A percentile compares a stretch with the other conserved stretches of the same genome.
Evolutionary conservation across 2,329 filamentous ascomycete genomes (phyloP).

Genomic region (Bipolaris victoriae): DNA sequence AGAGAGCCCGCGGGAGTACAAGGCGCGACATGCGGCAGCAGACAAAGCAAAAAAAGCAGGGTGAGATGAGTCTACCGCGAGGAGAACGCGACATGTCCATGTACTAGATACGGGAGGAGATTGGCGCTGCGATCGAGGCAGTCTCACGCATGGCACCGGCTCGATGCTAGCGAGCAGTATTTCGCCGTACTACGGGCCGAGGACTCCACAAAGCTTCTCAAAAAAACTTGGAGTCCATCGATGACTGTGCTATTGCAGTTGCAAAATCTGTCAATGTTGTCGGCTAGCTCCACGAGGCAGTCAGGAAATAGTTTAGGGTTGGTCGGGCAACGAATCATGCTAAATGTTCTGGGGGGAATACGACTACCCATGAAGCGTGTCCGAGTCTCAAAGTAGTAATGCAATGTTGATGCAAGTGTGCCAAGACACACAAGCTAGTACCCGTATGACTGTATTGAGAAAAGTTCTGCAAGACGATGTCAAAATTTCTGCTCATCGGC

Average conservation of each 20-base stretch:
- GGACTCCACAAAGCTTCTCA: constrained; percentile 12
- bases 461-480: constrained; percentile 17
- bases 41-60: constrained; percentile 48
- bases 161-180: constrained; percentile 6
- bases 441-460: constrained; percentile 15
- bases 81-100: neutral
- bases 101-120: neutral
- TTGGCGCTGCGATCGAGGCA: constrained; percentile 7
- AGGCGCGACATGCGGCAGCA: constrained; percentile 62
- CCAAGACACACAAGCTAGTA: neutral
- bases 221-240: constrained; percentile 4
- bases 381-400: constrained; percentile 10
- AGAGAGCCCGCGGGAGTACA: constrained; percentile 89
- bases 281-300: constrained; percentile 1
- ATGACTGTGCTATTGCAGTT: constrained; percentile 4
- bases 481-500: constrained; percentile 34
- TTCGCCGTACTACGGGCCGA: constrained; percentile 12
- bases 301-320: neutral
- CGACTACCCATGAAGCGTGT: constrained; percentile 5
- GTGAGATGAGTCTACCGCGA: constrained; percentile 11
- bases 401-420: constrained; percentile 6
- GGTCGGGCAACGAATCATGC: constrained; percentile 2
- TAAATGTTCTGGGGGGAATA: neutral
- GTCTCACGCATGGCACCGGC: constrained; percentile 5
- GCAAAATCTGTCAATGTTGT: neutral